Evolutionary conservation across 2,329 filamentous ascomycete species (phyloP).

Genomic region (Tothia fuscella): DNA sequence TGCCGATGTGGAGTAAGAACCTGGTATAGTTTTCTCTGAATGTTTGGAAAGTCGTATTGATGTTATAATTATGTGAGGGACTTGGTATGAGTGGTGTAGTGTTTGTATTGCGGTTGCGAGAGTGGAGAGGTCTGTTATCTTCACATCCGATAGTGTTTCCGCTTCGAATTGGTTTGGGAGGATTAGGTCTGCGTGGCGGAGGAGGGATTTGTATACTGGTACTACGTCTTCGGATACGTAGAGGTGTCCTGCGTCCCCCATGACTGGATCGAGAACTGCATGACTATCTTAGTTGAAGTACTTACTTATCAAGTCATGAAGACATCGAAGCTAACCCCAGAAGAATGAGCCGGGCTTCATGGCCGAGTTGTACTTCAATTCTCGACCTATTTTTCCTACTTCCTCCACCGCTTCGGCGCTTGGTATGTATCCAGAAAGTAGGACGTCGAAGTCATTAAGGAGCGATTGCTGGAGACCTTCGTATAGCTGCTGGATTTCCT

Average conservation of each 20-base stretch:
- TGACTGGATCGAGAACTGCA: constrained; percentile 81
- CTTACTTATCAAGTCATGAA: not conserved
- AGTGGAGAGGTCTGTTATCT: constrained; percentile 62
- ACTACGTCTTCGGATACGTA: constrained; percentile 90
- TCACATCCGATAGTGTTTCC: constrained; percentile 75
- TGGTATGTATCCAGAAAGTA: constrained; percentile 90
- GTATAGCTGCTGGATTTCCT: constrained; percentile 77
- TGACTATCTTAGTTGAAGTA: not conserved
- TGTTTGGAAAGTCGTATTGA: constrained; percentile 56
- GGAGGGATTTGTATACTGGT: constrained; percentile 71
- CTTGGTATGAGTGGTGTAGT: constrained; percentile 61
- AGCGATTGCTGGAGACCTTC: constrained; percentile 71
- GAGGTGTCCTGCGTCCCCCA: constrained; percentile 88
- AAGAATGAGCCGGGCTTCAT: constrained; percentile 68
- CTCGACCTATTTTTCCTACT: constrained; percentile 71
- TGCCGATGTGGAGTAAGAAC: constrained; percentile 10
- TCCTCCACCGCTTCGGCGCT: constrained; percentile 73
- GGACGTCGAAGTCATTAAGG: constrained; percentile 82
- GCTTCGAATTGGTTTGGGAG: constrained; percentile 96
- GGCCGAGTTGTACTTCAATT: constrained; percentile 56
- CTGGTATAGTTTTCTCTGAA: constrained; percentile 14
- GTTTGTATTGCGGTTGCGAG: constrained; percentile 63
- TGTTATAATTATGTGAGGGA: constrained; percentile 88
- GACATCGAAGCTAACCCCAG: constrained; percentile 47
- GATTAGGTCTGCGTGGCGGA: constrained; percentile 78